A percentile compares a stretch with the other conserved stretches of the same genome.
These are phyloP conservation scores for Teratosphaeria pseudoeucalypti DNA, from an alignment of 2,329 filamentous ascomycete genomes.

Conservation along the genomic window DNA sequence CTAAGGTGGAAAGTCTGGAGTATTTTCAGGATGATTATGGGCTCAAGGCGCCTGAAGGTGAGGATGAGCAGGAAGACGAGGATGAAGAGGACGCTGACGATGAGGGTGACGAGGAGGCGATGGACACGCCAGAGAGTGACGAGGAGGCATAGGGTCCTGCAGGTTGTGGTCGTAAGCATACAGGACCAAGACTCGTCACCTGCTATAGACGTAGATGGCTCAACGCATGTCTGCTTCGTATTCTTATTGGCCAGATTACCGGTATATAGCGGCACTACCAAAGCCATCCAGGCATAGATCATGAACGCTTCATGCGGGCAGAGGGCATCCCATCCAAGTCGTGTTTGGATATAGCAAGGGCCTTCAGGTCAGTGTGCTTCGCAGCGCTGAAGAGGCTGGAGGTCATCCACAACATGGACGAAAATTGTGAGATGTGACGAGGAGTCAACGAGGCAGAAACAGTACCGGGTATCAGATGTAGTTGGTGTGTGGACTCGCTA, in stretches of 20 bases:
- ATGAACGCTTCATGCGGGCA: neutral
- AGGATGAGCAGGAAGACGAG: conserved; percentile 48
- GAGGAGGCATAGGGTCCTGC: neutral
- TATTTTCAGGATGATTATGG: conserved; percentile 89
- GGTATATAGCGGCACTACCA: neutral
- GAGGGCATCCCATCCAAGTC: too few relatives aligned
- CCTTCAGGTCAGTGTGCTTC: too few relatives aligned
- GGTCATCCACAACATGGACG: too few relatives aligned
- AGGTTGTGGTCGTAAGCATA: neutral
- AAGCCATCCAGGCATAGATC: too few relatives aligned
- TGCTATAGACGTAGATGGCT: neutral
- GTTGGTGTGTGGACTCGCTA: too few relatives aligned
- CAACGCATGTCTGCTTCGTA: neutral
- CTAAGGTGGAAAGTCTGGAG: conserved; percentile 60
- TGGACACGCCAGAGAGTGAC: conserved; percentile 1
- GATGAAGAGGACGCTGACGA: conserved; percentile 47
- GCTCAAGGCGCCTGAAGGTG: conserved; percentile 52
- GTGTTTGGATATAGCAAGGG: too few relatives aligned
- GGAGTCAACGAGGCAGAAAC: too few relatives aligned
- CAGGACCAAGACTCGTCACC: neutral
- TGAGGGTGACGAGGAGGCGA: conserved; percentile 25
- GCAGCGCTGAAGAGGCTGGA: too few relatives aligned
- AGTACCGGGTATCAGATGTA: too few relatives aligned
- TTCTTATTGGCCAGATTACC: neutral
- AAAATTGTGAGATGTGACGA: too few relatives aligned